phyloP scores from a whole-genome alignment of 2,329 filamentous ascomycete genomes.

The Aspergillus bombycis region DNA sequence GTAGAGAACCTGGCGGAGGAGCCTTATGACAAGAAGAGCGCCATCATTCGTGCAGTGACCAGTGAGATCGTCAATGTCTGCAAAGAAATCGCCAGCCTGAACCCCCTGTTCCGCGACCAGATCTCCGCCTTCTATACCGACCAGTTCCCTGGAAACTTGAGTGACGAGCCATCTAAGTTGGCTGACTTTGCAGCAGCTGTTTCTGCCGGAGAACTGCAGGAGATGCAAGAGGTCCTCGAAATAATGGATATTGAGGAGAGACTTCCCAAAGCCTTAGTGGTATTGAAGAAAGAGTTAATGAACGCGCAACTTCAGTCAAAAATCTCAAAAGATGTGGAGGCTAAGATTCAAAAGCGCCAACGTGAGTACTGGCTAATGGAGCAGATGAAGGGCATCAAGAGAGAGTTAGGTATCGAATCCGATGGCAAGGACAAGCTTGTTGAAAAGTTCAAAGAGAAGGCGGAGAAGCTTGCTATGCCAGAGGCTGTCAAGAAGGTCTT shows the following conservation, averaged over 20 bases:
- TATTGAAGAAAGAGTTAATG: slow-evolving; percentile 98
- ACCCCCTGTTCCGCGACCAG: slow-evolving; percentile 93
- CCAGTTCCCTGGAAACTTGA: slow-evolving; percentile 91
- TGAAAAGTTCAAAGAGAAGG: slow-evolving; percentile 96
- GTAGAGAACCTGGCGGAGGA: slow-evolving; percentile 92
- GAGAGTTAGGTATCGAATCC: slow-evolving; percentile 93
- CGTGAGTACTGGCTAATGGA: slow-evolving; percentile 99
- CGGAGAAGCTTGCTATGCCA: slow-evolving; percentile 90
- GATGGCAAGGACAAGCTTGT: slow-evolving; percentile 98
- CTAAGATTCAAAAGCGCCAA: slow-evolving; percentile 95
- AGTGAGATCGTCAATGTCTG: slow-evolving; percentile 99
- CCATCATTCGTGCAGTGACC: slow-evolving; percentile 85
- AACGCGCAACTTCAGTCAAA: slow-evolving; percentile 96
- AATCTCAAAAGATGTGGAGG: slow-evolving; percentile 96
- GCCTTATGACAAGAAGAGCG: slow-evolving; percentile 85
- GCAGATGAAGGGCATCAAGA: slow-evolving; percentile 97
- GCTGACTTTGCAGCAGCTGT: slow-evolving; percentile 97
- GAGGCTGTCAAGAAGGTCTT: slow-evolving; percentile 97
- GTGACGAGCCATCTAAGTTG: slow-evolving; percentile 89
- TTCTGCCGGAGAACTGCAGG: slow-evolving; percentile 87
- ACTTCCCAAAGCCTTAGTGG: slow-evolving; percentile 85
- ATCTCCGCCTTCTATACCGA: slow-evolving; percentile 97
- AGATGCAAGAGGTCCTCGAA: slow-evolving; percentile 88
- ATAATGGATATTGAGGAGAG: slow-evolving; percentile 90
- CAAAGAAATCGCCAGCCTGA: slow-evolving; percentile 93